Base-by-base conservation (phyloP, 2,329 filamentous ascomycete species). In the Penicillium sp. region DNA sequence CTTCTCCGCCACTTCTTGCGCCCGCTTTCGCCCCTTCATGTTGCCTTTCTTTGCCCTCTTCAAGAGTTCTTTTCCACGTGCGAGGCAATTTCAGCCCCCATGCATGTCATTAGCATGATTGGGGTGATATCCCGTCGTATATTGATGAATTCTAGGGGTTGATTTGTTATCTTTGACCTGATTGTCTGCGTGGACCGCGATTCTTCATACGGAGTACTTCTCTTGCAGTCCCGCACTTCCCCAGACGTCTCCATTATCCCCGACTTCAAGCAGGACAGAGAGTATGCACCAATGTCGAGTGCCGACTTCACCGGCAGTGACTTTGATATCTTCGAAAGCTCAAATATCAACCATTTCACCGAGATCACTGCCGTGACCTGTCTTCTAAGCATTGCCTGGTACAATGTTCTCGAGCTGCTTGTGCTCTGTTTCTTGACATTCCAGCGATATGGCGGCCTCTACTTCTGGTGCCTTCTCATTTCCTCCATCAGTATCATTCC, bases 381-480 rank as follows among this genome's bases (percentile, higher is more conserved):
- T 9, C 36, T 74, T 39, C 61, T 68, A 13, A 65, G 57, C 2
- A 58, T 73, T 32, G 57, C 69, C 12, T 66, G 67, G 60, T 74
- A 73, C 49, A 73, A 72, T 44, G 65, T 66, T 17, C 39, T 71
- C 22, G 71, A 73, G 42, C 57, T 74, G 17, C 56, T 67, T 30
- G 56, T 72, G 23, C 62, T 72, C 37, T 60, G 71, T 37, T 69
- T 70, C 40, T 54, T 63, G 31, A 71, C 68, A 4, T 74, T 74
- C 55, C 65, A 62, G 34, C 55, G 56, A 32, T 69, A 67, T 45
- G 51, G 50, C 28, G 67, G 70, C 0, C 56, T 71, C 9, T 74
- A 74, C 52, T 74, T 74, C 50, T 73, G 67, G 65, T 66, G 62
- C 43, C 56, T 71, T 23, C 52, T 72, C 16, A 44, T 68, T 4